Conservation (phyloP, 139 green algal species). For the Trebouxia sp. region DNA sequence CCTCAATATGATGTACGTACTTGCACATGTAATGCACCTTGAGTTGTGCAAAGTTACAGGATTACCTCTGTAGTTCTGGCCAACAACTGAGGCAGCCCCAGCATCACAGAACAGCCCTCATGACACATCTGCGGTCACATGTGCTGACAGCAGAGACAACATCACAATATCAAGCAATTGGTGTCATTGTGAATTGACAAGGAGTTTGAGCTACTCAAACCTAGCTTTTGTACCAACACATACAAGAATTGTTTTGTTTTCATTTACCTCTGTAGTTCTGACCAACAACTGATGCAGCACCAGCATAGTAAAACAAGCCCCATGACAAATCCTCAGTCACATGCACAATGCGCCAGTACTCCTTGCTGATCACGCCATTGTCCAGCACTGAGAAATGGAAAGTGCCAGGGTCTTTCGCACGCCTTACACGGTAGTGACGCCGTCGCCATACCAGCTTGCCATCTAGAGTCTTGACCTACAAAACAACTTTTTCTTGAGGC, state of each 20-base stretch:
- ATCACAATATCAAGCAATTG: no score
- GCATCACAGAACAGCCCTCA: slow-evolving; percentile 86
- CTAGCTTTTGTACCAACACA: neutral
- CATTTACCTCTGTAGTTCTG: slow-evolving; percentile 37
- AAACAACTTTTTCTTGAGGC: no score
- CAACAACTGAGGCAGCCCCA: slow-evolving; percentile 58
- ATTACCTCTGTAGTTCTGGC: slow-evolving; percentile 42
- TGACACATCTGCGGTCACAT: slow-evolving; percentile 76
- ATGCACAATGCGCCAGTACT: slow-evolving; percentile 92
- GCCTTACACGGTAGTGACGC: slow-evolving; percentile 66
- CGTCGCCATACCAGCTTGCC: slow-evolving; percentile 79
- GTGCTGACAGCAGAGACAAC: no score
- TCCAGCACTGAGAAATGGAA: slow-evolving; percentile 84
- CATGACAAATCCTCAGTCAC: slow-evolving; percentile 77
- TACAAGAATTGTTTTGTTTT: neutral
- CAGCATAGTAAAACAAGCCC: slow-evolving; percentile 83
- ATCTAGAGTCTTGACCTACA: slow-evolving; percentile 78
- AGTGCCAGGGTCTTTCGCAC: slow-evolving; percentile 62
- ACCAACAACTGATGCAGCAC: slow-evolving; percentile 57
- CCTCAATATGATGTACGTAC: no score
- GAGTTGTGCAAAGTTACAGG: no score
- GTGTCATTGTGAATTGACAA: no score
- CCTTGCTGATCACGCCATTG: slow-evolving; percentile 73
- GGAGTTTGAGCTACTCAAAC: neutral
- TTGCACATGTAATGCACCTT: no score